Base-by-base conservation (phyloP, 176 grass and related monocot genomes). In the Dactylis glomerata region DNA sequence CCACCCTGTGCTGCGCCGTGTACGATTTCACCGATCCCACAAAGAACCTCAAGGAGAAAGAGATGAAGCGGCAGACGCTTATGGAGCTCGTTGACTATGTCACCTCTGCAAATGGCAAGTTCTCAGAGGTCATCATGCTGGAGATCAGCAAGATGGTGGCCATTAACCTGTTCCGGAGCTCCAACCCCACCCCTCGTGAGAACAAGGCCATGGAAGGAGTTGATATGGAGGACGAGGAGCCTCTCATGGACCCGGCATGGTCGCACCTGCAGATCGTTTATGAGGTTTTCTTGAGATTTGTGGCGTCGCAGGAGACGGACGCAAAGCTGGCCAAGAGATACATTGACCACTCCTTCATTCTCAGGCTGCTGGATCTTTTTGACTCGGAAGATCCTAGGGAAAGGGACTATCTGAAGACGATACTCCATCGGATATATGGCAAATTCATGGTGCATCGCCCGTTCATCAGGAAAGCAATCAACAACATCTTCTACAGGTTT, bases 361-460 rank as follows among this genome's bases (percentile, higher is more conserved):
- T 98, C 87, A 95, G 68, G 88, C 56, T 98, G 17, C 73, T 98
- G 46, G 93, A 98, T 81, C 93, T 98, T 80, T 98, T 98, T 83
- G 96, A 98, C 71, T 98, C 96, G 1, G 96, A 98, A 63, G 96
- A 98, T 54, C 89, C 89, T n/a, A 93, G 96, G 87, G 96, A 98
- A 74, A 98, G 96, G 79, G 96, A 98, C 50, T 98, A 98, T 78
- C 61, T 98, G 11, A 98, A 98, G 90, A 93, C 93, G 0, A 98
- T 95, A 85, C 96, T 98, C 20, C 96, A 98, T 56, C 85, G 96
- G 16, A 95, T 98, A 88, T 98, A 98, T 86, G 96, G 96, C 37
- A 98, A 95, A 93, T 98, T 98, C 79, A 98, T 98, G 96, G 93
- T 98, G 37, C 93, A 98, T 71, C 96, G 96, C 31, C 96, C 96